phyloP scores from a whole-genome alignment of 2,329 filamentous ascomycete genomes.

The Nemania sp. region DNA sequence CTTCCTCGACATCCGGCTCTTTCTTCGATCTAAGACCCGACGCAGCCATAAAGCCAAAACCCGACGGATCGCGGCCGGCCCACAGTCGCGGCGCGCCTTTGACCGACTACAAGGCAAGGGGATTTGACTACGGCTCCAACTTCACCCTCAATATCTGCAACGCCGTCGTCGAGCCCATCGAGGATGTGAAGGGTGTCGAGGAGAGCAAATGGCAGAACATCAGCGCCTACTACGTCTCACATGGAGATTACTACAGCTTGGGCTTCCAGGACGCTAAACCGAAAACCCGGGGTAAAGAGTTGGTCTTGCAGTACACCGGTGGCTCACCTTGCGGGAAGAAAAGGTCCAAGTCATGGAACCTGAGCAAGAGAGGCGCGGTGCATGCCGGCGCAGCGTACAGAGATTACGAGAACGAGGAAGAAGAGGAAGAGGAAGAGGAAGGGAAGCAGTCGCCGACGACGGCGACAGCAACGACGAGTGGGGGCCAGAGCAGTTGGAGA shows the following conservation, averaged over 20 bases:
- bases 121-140: conserved; percentile 78
- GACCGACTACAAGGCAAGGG: conserved; percentile 65
- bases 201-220: conserved; percentile 69
- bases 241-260: conserved; percentile 71
- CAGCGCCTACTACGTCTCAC: conserved; percentile 73
- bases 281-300: conserved; percentile 68
- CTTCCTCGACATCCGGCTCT: conserved; percentile 57
- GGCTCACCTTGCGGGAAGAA: conserved; percentile 72
- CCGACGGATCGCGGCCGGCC: conserved; percentile 49
- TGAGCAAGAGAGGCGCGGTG: conserved; percentile 38
- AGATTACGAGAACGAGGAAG: conserved; percentile 37
- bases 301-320: conserved; percentile 75
- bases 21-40: conserved; percentile 64
- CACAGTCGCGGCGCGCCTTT: conserved; percentile 44
- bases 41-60: conserved; percentile 48
- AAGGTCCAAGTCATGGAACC: conserved; percentile 38
- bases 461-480: neutral
- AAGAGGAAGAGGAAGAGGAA: conserved; percentile 24
- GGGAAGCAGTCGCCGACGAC: neutral
- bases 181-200: conserved; percentile 66
- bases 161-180: conserved; percentile 68
- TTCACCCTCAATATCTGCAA: conserved; percentile 85
- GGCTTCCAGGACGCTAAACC: conserved; percentile 65
- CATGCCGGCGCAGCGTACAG: conserved; percentile 43
- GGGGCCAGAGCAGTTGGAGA: neutral